These are phyloP conservation scores for Tulasnella sp. DNA, from an alignment of 768 basidiomycete genomes.

Conservation along the genomic window DNA sequence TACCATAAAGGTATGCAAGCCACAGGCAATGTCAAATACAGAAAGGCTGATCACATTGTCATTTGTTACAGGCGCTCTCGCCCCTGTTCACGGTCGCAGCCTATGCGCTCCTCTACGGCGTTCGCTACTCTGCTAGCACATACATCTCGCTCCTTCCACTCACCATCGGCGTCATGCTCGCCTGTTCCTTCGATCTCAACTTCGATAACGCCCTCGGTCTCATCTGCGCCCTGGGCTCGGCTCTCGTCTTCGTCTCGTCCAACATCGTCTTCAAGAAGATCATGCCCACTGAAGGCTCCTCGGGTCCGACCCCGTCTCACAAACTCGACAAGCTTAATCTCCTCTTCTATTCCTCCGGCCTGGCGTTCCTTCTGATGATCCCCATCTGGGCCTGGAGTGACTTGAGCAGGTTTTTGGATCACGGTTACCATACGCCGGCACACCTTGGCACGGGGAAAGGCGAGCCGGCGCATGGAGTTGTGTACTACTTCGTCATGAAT, in stretches of 20 bases:
- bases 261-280: constrained; percentile 99
- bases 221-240: constrained; percentile 94
- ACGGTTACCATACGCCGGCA: neutral
- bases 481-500: constrained; percentile 82
- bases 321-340: constrained; percentile 97
- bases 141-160: constrained; percentile 91
- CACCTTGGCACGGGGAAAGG: neutral
- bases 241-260: constrained; percentile 90
- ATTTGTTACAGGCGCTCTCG: constrained; percentile 66
- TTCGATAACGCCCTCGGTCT: constrained; percentile 77
- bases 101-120: constrained; percentile 86
- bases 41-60: constrained; percentile 2
- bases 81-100: constrained; percentile 95
- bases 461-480: constrained; percentile 45
- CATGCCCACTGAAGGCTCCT: constrained; percentile 52
- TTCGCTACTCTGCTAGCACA: constrained; percentile 83
- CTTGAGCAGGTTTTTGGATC: constrained; percentile 41
- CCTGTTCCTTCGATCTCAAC: constrained; percentile 86
- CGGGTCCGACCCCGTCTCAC: constrained; percentile 34
- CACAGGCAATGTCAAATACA: neutral
- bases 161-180: constrained; percentile 94
- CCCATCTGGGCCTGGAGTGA: constrained; percentile 92
- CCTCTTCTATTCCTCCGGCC: constrained; percentile 83
- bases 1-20: constrained; percentile 89
- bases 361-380: constrained; percentile 93